Evolutionary conservation across 2,329 filamentous ascomycete genomes (phyloP).

Genomic region (Colletotrichum tanaceti): DNA sequence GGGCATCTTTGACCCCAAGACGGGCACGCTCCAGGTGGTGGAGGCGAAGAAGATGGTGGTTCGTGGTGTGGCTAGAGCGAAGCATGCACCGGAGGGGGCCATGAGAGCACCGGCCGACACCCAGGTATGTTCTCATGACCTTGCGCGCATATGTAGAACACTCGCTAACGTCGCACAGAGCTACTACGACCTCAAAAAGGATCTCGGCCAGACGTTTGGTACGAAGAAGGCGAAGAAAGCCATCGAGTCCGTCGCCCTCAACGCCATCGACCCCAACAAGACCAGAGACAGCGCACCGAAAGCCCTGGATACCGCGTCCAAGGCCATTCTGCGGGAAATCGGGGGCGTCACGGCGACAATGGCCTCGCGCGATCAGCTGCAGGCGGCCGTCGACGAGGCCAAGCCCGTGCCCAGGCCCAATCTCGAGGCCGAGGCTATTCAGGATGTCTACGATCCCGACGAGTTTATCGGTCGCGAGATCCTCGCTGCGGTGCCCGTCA

Average conservation of each 20-base stretch:
- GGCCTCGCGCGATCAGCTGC: slow-evolving; percentile 73
- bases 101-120: slow-evolving; percentile 47
- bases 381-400: slow-evolving; percentile 71
- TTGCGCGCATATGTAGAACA: too few species aligned
- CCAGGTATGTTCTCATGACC: slow-evolving; percentile 31
- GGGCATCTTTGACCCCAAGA: slow-evolving; percentile 71
- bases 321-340: slow-evolving; percentile 73
- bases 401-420: slow-evolving; percentile 82
- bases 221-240: slow-evolving; percentile 88
- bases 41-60: slow-evolving; percentile 74
- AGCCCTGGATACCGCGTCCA: slow-evolving; percentile 66
- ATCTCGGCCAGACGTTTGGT: slow-evolving; percentile 82
- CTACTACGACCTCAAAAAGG: slow-evolving; percentile 71
- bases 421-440: slow-evolving; percentile 71
- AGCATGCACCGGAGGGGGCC: slow-evolving; percentile 63
- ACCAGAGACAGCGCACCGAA: slow-evolving; percentile 50
- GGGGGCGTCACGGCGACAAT: slow-evolving; percentile 71
- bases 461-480: slow-evolving; percentile 75
- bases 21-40: slow-evolving; percentile 69
- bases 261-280: slow-evolving; percentile 70
- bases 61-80: slow-evolving; percentile 66
- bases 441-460: slow-evolving; percentile 78
- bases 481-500: slow-evolving; percentile 74
- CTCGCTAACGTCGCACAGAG: slow-evolving; percentile 53
- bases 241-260: slow-evolving; percentile 74